A percentile compares a stretch with the other conserved stretches of the same genome.
Conservation (phyloP, 441 rosid genomes). For the Gossypium trilobum region DNA sequence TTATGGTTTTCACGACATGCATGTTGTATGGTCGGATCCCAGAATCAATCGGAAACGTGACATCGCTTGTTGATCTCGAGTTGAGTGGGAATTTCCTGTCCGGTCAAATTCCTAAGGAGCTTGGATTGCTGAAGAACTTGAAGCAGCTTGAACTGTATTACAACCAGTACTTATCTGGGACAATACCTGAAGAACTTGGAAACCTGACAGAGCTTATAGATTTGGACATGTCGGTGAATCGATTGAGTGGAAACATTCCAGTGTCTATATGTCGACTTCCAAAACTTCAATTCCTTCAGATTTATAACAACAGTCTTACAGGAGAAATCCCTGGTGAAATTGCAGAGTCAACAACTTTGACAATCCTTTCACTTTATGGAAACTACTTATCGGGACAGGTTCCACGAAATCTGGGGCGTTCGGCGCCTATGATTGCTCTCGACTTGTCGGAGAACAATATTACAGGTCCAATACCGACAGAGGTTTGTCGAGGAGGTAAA, state of each 20-base stretch:
- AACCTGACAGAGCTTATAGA: conserved; percentile 74
- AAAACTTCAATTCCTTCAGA: conserved; percentile 59
- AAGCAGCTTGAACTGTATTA: conserved; percentile 79
- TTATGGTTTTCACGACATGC: conserved; percentile 65
- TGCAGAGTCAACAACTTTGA: conserved; percentile 53
- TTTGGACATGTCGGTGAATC: conserved; percentile 78
- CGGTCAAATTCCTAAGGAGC: conserved; percentile 62
- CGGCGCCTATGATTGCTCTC: conserved; percentile 49
- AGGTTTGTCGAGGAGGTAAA: conserved; percentile 69
- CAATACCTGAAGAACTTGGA: conserved; percentile 76
- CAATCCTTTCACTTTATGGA: conserved; percentile 57
- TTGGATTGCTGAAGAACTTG: conserved; percentile 69
- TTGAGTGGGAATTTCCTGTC: conserved; percentile 62
- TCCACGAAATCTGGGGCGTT: conserved; percentile 55
- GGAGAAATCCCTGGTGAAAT: conserved; percentile 69
- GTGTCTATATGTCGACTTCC: conserved; percentile 73
- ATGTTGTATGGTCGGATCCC: conserved; percentile 59
- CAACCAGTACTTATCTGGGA: conserved; percentile 57
- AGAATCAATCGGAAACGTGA: conserved; percentile 60
- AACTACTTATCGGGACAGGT: conserved; percentile 69
- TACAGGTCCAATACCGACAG: conserved; percentile 59
- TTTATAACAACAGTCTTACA: conserved; percentile 84
- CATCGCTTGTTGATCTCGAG: conserved; percentile 76
- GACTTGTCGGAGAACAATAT: conserved; percentile 79
- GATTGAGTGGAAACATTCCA: conserved; percentile 63